Evolutionary conservation across 352 stramenopile species (phyloP).

Genomic region (Globisporangium splendens): DNA sequence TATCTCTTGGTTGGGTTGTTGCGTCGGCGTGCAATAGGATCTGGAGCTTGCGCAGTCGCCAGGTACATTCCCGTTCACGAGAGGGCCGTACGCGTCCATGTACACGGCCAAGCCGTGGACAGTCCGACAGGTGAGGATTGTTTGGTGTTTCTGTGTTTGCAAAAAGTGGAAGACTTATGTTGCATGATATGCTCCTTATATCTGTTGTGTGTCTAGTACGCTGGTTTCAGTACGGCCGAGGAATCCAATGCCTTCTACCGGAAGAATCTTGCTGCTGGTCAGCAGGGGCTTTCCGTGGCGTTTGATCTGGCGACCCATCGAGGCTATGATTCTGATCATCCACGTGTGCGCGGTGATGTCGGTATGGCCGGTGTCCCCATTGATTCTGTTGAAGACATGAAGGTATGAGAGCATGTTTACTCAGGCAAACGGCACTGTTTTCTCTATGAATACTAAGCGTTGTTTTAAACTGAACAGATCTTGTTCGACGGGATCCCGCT

Average conservation of each 20-base stretch:
- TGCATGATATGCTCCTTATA: not conserved
- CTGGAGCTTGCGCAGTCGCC: slow-evolving; percentile 65
- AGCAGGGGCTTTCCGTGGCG: slow-evolving; percentile 91
- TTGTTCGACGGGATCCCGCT: slow-evolving; percentile 96
- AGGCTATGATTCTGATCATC: slow-evolving; percentile 97
- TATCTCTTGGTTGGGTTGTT: too few relatives aligned
- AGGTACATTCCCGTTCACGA: slow-evolving; percentile 89
- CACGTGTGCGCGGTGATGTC: slow-evolving; percentile 93
- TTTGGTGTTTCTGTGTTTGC: not conserved
- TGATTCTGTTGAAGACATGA: slow-evolving; percentile 97
- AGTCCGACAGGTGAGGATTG: slow-evolving; percentile 67
- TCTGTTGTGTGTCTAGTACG: slow-evolving; percentile 64
- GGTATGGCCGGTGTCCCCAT: slow-evolving; percentile 97
- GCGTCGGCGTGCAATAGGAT: slow-evolving; percentile 15
- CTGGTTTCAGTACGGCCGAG: slow-evolving; percentile 95
- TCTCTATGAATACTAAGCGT: not conserved
- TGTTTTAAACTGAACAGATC: slow-evolving; percentile 31
- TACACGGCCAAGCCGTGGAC: slow-evolving; percentile 95
- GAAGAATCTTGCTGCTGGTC: slow-evolving; percentile 90
- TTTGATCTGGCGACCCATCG: slow-evolving; percentile 98
- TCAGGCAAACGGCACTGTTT: not conserved
- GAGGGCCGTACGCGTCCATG: slow-evolving; percentile 96
- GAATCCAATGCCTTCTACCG: slow-evolving; percentile 97
- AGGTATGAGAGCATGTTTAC: slow-evolving; percentile 26
- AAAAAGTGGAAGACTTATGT: not conserved